Base-by-base conservation (phyloP, 2,329 filamentous ascomycete species). In the Cadophora sp. region DNA sequence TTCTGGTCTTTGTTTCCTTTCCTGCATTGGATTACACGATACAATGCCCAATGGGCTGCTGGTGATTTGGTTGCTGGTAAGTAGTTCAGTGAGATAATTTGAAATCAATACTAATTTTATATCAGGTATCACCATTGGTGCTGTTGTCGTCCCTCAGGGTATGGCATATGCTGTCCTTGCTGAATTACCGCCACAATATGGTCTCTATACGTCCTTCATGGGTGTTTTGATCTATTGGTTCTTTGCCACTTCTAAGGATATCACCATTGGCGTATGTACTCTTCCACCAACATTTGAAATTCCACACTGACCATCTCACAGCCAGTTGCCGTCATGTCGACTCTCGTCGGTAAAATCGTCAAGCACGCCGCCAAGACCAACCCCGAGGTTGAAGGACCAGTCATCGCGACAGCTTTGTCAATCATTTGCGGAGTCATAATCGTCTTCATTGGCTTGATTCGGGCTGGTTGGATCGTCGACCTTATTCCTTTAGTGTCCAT, bases 241-340 rank as follows among this genome's bases (percentile, higher is more conserved):
- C 77, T 98, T 98, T 77, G 96, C 94, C 40, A 99, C 96, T 0
- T 97, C 95, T 16, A 99, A 98, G 79, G 95, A 99, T 79, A 98
- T 99, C 77, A 97, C 95, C 11, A 98, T 98, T 66, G 95, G 95
- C 19, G 91, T 92, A 84, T 81, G 90, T 86, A n/a, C 1, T 61
- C 40, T 12, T 16, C 4, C 26, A 34, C 22, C n/a, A 29, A 27
- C 40, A 14, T 73, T 61, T 1, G 1, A 19, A 37, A 40, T 9
- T 19, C 29, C 24, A 46, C 6, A 68, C 69, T 73, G 55, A 74
- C 61, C 12, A 63, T 68, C 43, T 9, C 50, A 26, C 71, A 93
- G 90, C 95, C 95, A 37, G 96, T 98, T 60, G 96, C 96, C 46
- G 96, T 98, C 73, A 92, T 98, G 86, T 98, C 94, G 1, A 97